phyloP scores from a whole-genome alignment of 306 rosid genomes.

The Erythrophleum fordii region DNA sequence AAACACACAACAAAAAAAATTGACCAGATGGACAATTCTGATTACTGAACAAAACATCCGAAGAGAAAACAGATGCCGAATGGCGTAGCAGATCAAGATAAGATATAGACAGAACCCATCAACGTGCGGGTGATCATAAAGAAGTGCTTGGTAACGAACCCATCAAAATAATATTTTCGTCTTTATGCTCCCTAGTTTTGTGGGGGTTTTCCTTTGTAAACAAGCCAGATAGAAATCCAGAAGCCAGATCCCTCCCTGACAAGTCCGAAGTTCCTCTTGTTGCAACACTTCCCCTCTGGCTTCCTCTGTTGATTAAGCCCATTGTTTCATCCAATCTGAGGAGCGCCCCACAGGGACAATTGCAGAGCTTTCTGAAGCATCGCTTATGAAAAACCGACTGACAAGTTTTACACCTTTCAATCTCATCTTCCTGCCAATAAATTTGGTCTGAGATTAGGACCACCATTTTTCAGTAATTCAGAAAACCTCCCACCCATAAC shows the following conservation, averaged over 20 bases:
- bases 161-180: constrained; percentile 78
- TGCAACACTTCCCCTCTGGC: constrained; percentile 44
- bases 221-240: constrained; percentile 72
- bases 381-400: constrained; percentile 73
- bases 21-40: constrained; percentile 31
- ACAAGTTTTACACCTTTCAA: constrained; percentile 76
- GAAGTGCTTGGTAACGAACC: constrained; percentile 81
- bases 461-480: constrained; percentile 20
- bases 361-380: constrained; percentile 71
- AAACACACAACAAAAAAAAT: constrained; percentile 23
- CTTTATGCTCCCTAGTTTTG: constrained; percentile 52
- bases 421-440: constrained; percentile 75
- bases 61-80: neutral
- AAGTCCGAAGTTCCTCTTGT: constrained; percentile 55
- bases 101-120: constrained; percentile 16
- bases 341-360: constrained; percentile 70
- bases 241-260: constrained; percentile 60
- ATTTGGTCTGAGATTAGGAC: constrained; percentile 38
- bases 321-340: constrained; percentile 53
- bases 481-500: constrained; percentile 3
- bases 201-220: constrained; percentile 60
- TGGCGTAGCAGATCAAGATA: constrained; percentile 34
- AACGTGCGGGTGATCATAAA: constrained; percentile 49
- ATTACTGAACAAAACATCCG: constrained; percentile 41
- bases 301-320: constrained; percentile 43